These are phyloP conservation scores for Fagopyrum esculentum DNA, from an alignment of 148 eudicot genomes.

Conservation along the genomic window DNA sequence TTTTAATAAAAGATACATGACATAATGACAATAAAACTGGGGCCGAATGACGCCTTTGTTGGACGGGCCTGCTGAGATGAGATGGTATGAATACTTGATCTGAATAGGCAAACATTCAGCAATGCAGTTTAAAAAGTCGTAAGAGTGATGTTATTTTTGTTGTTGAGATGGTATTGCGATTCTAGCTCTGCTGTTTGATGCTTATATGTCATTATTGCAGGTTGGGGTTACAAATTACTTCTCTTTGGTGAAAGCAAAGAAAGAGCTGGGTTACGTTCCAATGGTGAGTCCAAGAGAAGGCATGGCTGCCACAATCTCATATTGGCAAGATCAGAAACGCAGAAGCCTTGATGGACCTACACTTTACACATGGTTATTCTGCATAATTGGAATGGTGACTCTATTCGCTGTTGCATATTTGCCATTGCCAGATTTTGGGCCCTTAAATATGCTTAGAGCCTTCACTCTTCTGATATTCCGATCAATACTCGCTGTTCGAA, in stretches of 20 bases:
- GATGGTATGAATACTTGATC: too few relatives aligned
- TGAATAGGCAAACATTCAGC: background rate
- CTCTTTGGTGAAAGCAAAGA: conserved; percentile 69
- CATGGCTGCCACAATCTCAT: conserved; percentile 69
- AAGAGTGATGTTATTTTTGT: background rate
- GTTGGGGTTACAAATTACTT: conserved; percentile 90
- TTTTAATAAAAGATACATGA: too few relatives aligned
- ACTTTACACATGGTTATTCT: conserved; percentile 56
- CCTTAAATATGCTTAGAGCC: conserved; percentile 37
- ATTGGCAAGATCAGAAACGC: conserved; percentile 59
- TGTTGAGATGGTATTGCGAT: background rate
- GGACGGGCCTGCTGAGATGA: too few relatives aligned
- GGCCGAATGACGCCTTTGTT: too few relatives aligned
- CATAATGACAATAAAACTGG: too few relatives aligned
- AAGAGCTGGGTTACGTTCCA: conserved; percentile 72
- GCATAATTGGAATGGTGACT: conserved; percentile 47
- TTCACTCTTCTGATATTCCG: conserved; percentile 42
- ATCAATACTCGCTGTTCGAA: conserved; percentile 30
- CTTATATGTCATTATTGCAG: conserved; percentile 19
- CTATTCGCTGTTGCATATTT: conserved; percentile 51
- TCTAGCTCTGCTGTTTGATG: background rate
- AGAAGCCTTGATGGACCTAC: conserved; percentile 75
- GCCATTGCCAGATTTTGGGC: conserved; percentile 66
- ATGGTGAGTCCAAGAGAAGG: conserved; percentile 65
- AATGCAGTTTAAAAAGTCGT: background rate